Base-by-base conservation (phyloP, 306 rosid species). In the Chamaecrista fasciculata region DNA sequence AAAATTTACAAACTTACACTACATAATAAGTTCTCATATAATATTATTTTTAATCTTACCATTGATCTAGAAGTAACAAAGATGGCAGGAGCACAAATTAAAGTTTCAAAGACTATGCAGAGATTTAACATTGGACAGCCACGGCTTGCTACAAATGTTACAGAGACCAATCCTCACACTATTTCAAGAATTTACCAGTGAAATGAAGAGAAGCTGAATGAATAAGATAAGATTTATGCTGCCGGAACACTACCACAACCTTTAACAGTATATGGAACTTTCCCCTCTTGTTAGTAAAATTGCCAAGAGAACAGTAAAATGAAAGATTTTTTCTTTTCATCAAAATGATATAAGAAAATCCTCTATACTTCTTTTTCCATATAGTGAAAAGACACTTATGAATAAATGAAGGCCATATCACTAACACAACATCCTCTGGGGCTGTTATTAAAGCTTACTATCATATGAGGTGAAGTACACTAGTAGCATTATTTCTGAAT, bases 141-240 rank as follows among this genome's bases (percentile, higher is more conserved):
- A 52, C 0, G 4, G 1, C 39, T 5, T 56, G 37, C 62, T 29
- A 24, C 8, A 44, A 25, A 36, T 14, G 25, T 10, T 29, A 42
- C 21, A 61, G 11, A 31, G 14, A 29, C 67, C 18, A 2, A 49
- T 24, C 31, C 44, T 34, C 31, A 18, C 16, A 62, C 0, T 37
- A 40, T 53, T 28, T 4, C 63, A 5, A 9, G 25, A 59, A 42
- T 53, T 73, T 40, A 52, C 16, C 39, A 49, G 44, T 23, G 15
- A 56, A 49, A 57, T 11, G 5, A 72, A 39, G 28, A 52, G 50
- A 47, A 59, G 46, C 20, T 36, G 57, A 53, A 66, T 11, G 23
- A 24, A 57, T 42, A 52, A 39, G 57, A 42, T 57, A 36, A 64
- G 53, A 53, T 73, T 67, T 19, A 78, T 26, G 61, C 39, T 14